phyloP scores from a whole-genome alignment of 257 asterid species.

The Marsdenia floribunda region DNA sequence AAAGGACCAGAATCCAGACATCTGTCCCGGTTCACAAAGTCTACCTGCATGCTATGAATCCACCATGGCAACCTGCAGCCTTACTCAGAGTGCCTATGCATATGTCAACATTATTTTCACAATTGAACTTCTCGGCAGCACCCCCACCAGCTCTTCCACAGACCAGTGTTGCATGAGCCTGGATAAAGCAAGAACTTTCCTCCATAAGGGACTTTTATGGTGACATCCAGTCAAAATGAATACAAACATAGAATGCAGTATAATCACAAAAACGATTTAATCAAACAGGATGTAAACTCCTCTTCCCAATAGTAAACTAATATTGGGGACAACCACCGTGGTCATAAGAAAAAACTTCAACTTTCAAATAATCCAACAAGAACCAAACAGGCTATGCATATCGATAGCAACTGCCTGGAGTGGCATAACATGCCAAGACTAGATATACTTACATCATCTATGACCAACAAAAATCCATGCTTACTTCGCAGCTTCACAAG shows the following conservation, averaged over 20 bases:
- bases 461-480: constrained; percentile 87
- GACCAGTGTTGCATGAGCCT: constrained; percentile 98
- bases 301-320: not conserved
- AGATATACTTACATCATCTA: constrained; percentile 79
- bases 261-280: not conserved
- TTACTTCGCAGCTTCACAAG: constrained; percentile 82
- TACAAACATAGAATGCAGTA: too few relatives aligned
- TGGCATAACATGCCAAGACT: constrained; percentile 4
- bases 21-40: not conserved
- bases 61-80: constrained; percentile 99
- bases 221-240: not conserved
- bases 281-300: not conserved
- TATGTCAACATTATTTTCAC: constrained; percentile 79
- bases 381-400: not conserved
- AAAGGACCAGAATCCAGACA: not conserved
- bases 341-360: not conserved
- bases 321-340: not conserved
- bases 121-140: constrained; percentile 76
- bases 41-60: constrained; percentile 97
- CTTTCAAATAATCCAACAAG: not conserved
- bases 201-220: not conserved
- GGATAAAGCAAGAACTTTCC: constrained; percentile 8
- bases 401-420: not conserved
- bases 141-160: constrained; percentile 94
- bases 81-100: constrained; percentile 92